Conservation (phyloP, 108 stramenopile genomes). For the Cyclotella baltica region DNA sequence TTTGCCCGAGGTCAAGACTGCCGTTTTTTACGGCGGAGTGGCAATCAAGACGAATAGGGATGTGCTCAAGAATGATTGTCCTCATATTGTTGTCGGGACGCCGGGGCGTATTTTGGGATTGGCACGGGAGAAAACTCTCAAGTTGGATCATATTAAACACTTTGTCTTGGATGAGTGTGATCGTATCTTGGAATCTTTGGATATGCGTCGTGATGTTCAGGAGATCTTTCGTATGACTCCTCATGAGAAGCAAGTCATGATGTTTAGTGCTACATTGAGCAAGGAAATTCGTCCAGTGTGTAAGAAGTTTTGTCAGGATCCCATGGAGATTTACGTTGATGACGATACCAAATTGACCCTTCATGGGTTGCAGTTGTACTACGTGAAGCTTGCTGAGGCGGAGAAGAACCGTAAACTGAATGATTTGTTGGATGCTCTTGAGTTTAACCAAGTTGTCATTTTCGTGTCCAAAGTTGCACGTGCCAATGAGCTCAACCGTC, state of each 20-base stretch:
- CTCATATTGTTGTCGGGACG: conserved; percentile 99
- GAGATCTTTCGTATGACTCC: conserved; percentile 99
- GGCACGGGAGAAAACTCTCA: conserved; percentile 91
- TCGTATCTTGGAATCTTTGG: conserved; percentile 95
- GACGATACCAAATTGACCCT: conserved; percentile 99
- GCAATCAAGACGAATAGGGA: conserved; percentile 85
- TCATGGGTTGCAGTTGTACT: conserved; percentile 99
- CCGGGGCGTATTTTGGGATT: conserved; percentile 95
- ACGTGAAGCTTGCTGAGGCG: conserved; percentile 94
- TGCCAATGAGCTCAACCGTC: conserved; percentile 91
- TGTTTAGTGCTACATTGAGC: conserved; percentile 98
- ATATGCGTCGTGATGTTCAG: conserved; percentile 98
- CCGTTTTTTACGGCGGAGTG: conserved; percentile 99
- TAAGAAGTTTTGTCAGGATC: conserved; percentile 99
- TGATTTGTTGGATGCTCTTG: conserved; percentile 97
- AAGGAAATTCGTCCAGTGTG: conserved; percentile 99
- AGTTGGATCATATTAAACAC: conserved; percentile 96
- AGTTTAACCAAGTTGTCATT: conserved; percentile 99
- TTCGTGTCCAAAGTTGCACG: conserved; percentile 98
- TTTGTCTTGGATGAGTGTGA: conserved; percentile 99
- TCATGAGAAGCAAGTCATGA: conserved; percentile 99
- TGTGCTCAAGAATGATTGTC: conserved; percentile 93
- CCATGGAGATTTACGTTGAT: conserved; percentile 99
- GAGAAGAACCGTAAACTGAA: conserved; percentile 99
- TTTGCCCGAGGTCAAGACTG: conserved; percentile 96